Evolutionary conservation across 495 filamentous ascomycete genomes (phyloP).

Genomic region (Penicillium odoratum): DNA sequence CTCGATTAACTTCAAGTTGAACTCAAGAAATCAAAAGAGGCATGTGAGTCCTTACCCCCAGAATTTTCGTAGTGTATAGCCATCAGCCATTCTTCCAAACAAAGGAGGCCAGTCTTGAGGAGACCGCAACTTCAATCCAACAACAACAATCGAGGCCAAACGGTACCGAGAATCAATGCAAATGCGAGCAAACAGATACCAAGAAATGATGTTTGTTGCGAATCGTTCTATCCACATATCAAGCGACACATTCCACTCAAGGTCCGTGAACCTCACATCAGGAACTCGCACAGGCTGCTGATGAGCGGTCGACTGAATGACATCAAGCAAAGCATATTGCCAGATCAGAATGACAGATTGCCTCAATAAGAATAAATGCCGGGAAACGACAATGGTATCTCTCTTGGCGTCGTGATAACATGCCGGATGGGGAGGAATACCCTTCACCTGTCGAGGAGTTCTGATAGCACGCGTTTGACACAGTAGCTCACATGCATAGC

Average conservation of each 20-base stretch:
- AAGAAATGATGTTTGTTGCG: slow-evolving; percentile 8
- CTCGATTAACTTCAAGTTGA: too few relatives aligned
- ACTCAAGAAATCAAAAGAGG: background rate
- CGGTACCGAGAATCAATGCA: slow-evolving; percentile 18
- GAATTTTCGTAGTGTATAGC: slow-evolving; percentile 33
- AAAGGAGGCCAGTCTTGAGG: slow-evolving; percentile 32
- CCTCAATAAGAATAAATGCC: slow-evolving; percentile 12
- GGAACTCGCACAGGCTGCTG: background rate
- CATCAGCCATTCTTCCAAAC: slow-evolving; percentile 32
- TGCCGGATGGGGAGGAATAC: slow-evolving; percentile 13
- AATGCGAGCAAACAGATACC: slow-evolving; percentile 16
- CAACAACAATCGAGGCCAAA: slow-evolving; percentile 16
- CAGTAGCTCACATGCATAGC: background rate
- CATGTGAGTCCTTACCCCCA: slow-evolving; percentile 30
- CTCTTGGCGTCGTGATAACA: slow-evolving; percentile 10
- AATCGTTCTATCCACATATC: slow-evolving; percentile 13
- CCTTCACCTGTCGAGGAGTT: slow-evolving; percentile 23
- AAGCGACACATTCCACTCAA: slow-evolving; percentile 5
- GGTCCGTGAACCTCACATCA: background rate
- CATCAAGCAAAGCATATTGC: slow-evolving; percentile 21
- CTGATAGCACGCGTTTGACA: slow-evolving; percentile 1
- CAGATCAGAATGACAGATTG: slow-evolving; percentile 19
- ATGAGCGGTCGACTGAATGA: slow-evolving; percentile 1
- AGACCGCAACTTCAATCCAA: slow-evolving; percentile 6
- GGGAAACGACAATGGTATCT: background rate